Conservation (phyloP, 169 alveolate genomes). For the Theileria equi region DNA sequence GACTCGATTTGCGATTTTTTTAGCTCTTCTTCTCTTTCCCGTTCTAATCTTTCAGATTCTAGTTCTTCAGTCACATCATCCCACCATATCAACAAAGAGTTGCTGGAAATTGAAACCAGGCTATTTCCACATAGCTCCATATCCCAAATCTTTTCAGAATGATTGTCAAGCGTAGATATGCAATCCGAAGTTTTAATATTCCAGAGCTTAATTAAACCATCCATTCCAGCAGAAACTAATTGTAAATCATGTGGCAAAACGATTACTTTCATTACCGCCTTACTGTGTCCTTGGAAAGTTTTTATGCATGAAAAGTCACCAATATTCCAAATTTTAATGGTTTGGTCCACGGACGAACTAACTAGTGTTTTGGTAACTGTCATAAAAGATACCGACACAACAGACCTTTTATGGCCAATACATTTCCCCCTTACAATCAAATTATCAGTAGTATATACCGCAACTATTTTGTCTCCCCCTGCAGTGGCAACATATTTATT, state of each 20-base stretch:
- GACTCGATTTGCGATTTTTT: conserved; percentile 45
- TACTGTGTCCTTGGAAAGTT: conserved; percentile 64
- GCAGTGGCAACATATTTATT: conserved; percentile 37
- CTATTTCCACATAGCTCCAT: conserved; percentile 16
- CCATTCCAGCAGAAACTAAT: conserved; percentile 52
- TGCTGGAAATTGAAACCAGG: conserved; percentile 31
- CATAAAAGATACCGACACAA: conserved; percentile 43
- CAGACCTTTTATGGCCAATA: conserved; percentile 57
- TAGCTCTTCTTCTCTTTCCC: conserved; percentile 51
- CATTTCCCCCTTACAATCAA: conserved; percentile 57
- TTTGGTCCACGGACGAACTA: conserved; percentile 52
- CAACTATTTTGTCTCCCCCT: conserved; percentile 62
- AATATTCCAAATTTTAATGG: conserved; percentile 62
- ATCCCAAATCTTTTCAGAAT: conserved; percentile 39
- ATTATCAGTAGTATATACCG: conserved; percentile 33
- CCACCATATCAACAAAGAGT: conserved; percentile 42
- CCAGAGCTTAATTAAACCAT: conserved; percentile 60
- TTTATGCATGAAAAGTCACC: conserved; percentile 53
- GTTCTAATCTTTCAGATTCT: conserved; percentile 17
- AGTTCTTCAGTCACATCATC: conserved; percentile 43
- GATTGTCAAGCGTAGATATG: conserved; percentile 49
- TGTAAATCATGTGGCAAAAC: conserved; percentile 44
- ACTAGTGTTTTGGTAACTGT: conserved; percentile 42
- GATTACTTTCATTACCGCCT: conserved; percentile 55
- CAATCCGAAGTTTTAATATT: conserved; percentile 61